phyloP scores from a whole-genome alignment of 331 rosid genomes.

The Malus hybrid region DNA sequence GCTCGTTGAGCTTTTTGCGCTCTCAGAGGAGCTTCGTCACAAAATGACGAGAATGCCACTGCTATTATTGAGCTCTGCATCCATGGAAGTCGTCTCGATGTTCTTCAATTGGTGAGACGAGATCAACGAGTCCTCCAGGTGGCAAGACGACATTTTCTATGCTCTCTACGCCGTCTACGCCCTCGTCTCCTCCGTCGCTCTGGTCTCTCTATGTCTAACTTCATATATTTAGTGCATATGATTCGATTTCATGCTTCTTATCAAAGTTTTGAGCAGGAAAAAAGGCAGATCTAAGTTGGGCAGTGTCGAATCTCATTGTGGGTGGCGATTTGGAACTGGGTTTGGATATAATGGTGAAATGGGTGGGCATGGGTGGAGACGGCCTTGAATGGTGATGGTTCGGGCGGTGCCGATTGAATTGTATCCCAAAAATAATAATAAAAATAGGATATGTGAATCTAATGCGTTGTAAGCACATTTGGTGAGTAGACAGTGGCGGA shows the following conservation, averaged over 20 bases:
- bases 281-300: no score
- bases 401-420: no score
- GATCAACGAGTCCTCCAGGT: slow-evolving; percentile 36
- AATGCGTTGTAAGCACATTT: no score
- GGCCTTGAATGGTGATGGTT: no score
- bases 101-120: slow-evolving; percentile 50
- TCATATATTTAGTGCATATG: background rate
- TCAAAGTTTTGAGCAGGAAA: no score
- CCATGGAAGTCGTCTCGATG: slow-evolving; percentile 27
- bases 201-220: slow-evolving; percentile 20
- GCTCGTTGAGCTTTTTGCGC: background rate
- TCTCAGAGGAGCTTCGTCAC: background rate
- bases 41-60: slow-evolving; percentile 39
- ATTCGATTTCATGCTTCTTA: background rate
- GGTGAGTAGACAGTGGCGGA: no score
- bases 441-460: no score
- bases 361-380: no score
- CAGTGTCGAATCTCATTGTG: no score
- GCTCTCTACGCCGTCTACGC: slow-evolving; percentile 65
- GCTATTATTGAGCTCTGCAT: slow-evolving; percentile 17
- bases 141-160: slow-evolving; percentile 58
- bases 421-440: no score
- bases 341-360: no score
- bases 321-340: no score
- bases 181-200: slow-evolving; percentile 64